Percentiles rank a stretch among this genome's conserved stretches.
These are phyloP conservation scores for Cladosporium austrohemisphaericum DNA, from an alignment of 2,329 filamentous ascomycete species.

Conservation along the genomic window DNA sequence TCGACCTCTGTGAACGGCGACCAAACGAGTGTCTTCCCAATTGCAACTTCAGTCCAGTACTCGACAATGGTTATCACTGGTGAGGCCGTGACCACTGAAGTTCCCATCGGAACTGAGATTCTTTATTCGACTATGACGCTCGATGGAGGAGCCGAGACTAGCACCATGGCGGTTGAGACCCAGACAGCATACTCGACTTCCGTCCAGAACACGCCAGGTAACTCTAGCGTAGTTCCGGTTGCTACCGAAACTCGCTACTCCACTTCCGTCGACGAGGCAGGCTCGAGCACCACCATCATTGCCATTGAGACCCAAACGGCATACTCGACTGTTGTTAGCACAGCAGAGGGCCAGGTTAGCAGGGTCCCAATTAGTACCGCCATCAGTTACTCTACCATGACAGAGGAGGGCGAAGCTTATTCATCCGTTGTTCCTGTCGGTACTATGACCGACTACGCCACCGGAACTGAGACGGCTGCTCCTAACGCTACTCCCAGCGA, in stretches of 20 bases:
- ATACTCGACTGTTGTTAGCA: neutral
- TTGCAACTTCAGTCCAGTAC: constrained; percentile 8
- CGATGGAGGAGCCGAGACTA: neutral
- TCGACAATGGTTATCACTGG: constrained; percentile 3
- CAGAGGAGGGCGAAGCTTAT: neutral
- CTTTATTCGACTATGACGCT: neutral
- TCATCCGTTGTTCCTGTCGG: constrained; percentile 1
- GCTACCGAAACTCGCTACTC: neutral
- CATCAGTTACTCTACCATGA: constrained; percentile 4
- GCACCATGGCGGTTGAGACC: neutral
- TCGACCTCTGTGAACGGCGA: constrained; percentile 7
- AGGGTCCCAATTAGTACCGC: neutral
- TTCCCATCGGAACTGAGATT: neutral
- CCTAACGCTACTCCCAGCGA: neutral
- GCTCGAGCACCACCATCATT: neutral
- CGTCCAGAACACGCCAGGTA: neutral
- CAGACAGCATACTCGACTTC: neutral
- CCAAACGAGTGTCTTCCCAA: neutral
- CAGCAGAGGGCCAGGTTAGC: neutral
- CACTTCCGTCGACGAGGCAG: neutral
- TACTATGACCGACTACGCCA: constrained; percentile 1
- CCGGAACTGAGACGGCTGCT: neutral
- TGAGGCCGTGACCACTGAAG: neutral
- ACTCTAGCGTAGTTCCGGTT: neutral
- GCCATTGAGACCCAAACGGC: neutral